Evolutionary conservation across 1,284 basidiomycete genomes (phyloP).

Genomic region (Boletus hoseneyae): DNA sequence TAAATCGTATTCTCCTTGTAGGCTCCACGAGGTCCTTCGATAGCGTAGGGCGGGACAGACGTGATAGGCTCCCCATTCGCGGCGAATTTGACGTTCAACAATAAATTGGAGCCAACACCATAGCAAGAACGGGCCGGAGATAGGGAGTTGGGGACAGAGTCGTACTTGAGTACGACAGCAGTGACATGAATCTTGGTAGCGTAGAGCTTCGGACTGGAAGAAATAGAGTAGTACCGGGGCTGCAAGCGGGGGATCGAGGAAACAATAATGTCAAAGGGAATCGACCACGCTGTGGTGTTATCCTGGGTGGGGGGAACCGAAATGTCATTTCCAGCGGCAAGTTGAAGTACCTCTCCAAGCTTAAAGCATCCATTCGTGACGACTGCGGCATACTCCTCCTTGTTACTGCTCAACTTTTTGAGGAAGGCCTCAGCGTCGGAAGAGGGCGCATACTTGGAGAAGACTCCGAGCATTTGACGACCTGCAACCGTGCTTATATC

Average conservation of each 20-base stretch:
- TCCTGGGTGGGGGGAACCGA: constrained; percentile 51
- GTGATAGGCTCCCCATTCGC: constrained; percentile 56
- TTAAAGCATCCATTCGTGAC: constrained; percentile 84
- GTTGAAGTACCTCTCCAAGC: constrained; percentile 87
- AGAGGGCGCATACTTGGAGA: constrained; percentile 87
- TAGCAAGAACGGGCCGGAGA: constrained; percentile 66
- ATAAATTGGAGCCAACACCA: constrained; percentile 89
- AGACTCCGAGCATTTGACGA: constrained; percentile 85
- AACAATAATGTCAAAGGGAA: constrained; percentile 96
- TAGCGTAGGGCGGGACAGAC: constrained; percentile 71
- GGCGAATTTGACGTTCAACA: constrained; percentile 86
- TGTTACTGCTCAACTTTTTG: constrained; percentile 80
- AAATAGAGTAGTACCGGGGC: constrained; percentile 98
- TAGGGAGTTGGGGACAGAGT: constrained; percentile 57
- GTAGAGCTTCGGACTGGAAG: constrained; percentile 91
- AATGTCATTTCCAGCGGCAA: constrained; percentile 80
- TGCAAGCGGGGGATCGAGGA: constrained; percentile 91
- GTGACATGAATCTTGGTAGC: constrained; percentile 92
- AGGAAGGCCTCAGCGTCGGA: constrained; percentile 75
- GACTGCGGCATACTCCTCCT: constrained; percentile 78
- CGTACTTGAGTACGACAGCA: constrained; percentile 90
- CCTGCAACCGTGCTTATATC: constrained; percentile 93
- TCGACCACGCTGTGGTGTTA: constrained; percentile 84
- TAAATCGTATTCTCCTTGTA: constrained; percentile 72
- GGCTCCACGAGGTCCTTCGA: constrained; percentile 85